Conservation (phyloP, 2,329 filamentous ascomycete species). For the Fusarium protoensiforme region DNA sequence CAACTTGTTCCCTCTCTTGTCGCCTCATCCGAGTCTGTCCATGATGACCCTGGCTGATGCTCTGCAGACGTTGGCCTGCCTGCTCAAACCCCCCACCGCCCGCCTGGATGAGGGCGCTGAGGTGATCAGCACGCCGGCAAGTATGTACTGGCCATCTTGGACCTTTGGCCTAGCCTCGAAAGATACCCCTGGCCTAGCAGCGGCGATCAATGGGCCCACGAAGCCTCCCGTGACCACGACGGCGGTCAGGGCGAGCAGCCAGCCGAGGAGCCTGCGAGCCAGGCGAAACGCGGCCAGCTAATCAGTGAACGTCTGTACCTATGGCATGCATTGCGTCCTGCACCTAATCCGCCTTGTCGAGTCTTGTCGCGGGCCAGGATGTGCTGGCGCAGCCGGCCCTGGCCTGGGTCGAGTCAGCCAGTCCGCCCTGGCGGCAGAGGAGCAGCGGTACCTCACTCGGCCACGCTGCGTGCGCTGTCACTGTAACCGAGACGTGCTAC, state of each 20-base stretch:
- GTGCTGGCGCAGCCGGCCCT: constrained; percentile 36
- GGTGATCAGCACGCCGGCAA: constrained; percentile 27
- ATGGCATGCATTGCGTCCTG: constrained; percentile 48
- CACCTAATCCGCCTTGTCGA: constrained; percentile 42
- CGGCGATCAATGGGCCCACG: constrained; percentile 41
- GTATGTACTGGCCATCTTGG: constrained; percentile 12
- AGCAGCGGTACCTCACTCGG: background rate
- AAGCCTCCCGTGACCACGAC: constrained; percentile 40
- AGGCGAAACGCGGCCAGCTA: constrained; percentile 33
- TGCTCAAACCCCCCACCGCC: constrained; percentile 18
- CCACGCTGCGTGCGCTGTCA: constrained; percentile 6
- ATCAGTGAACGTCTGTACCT: constrained; percentile 43
- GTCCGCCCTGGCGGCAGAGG: constrained; percentile 20
- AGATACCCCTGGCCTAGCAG: constrained; percentile 37
- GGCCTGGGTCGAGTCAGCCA: constrained; percentile 15
- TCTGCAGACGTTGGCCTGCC: constrained; percentile 23
- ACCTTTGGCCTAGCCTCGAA: constrained; percentile 21
- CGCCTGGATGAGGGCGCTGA: constrained; percentile 21
- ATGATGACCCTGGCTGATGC: constrained; percentile 5
- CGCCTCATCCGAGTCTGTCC: constrained; percentile 1
- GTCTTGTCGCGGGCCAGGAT: constrained; percentile 34
- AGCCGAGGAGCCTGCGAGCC: constrained; percentile 20
- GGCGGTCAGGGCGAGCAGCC: constrained; percentile 40
- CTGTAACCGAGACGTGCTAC: constrained; percentile 15
- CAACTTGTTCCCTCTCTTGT: constrained; percentile 20